Percentiles rank a stretch among this genome's conserved stretches.
Evolutionary conservation across 306 rosid species (phyloP).

Genomic region (Acacia acuminata): DNA sequence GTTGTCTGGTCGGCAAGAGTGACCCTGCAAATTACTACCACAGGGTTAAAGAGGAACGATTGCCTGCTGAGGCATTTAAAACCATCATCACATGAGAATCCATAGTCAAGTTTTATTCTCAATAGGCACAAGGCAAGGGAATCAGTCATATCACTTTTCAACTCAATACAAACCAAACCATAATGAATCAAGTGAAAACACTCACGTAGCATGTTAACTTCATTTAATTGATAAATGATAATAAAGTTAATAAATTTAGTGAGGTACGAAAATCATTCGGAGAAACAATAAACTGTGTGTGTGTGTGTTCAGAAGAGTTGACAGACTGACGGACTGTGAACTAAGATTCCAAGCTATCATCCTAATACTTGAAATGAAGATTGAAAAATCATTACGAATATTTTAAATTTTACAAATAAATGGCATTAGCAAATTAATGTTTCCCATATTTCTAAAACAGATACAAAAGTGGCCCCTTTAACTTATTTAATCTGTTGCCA

Average conservation of each 20-base stretch:
- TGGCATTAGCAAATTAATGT: neutral
- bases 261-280: neutral
- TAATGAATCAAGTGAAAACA: neutral
- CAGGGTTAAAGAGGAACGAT: neutral
- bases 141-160: neutral
- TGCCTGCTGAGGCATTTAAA: neutral
- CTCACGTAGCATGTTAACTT: neutral
- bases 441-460: neutral
- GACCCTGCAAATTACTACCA: neutral
- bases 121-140: neutral
- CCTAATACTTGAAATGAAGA: neutral
- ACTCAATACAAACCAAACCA: neutral
- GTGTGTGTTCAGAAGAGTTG: neutral
- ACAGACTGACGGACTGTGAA: neutral
- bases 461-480: neutral
- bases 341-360: neutral
- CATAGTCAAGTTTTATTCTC: neutral
- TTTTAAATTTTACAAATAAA: neutral
- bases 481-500: neutral
- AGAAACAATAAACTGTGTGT: neutral
- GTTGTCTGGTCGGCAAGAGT: neutral
- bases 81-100: neutral
- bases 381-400: neutral
- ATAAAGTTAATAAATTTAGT: neutral
- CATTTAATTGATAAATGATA: neutral